Evolutionary conservation across 2,329 filamentous ascomycete genomes (phyloP), one percentile per base, ranked within the genome.

Genomic region (Hypoxylon sp.): DNA sequence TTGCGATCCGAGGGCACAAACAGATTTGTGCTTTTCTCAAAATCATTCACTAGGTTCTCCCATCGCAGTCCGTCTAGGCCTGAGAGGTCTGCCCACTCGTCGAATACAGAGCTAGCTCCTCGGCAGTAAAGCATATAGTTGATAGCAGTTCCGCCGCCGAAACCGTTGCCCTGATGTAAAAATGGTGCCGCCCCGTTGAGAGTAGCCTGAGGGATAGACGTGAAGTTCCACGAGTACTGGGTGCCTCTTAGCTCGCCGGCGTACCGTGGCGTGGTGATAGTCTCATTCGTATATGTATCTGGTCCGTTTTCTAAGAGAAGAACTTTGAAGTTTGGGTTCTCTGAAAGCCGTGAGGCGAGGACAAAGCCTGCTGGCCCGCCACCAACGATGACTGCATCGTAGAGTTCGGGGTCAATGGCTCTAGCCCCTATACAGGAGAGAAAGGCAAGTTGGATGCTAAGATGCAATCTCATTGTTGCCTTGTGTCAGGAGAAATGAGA

Each of bases 61-160:
- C 70, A 72, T 9, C 47, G 59, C 6, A 72, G 51, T 5, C 56
- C 60, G 6, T 34, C 34, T 16, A 67, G 55, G 3, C 69, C 69
- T 4, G 69, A 67, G n/a, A 68, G 37, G 2, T 61, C 53, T 16
- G 67, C 67, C 68, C 69, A 71, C 32, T 71, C 67, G 27, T 71
- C 67, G 32, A 68, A 71, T 23, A 71, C 69, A 1, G 69, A 71
- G 5, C 46, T 39, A 5, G 69, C 48, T 5, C 69, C 69, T 27
- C 69, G 69, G 37, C 69, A 71, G 30, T 71, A 71, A 11, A 54
- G 43, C 67, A 71, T 67, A 9, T 57, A 53, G 46, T 71, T 71
- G 16, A 71, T 58, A 2, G 65, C 69, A 3, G 63, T 65, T 7
- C 67, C 69, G 5, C 69, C 69, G 2, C 69, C 69, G 23, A 68